Conservation (phyloP, 768 basidiomycete genomes). For the Filobasidium floriforme region DNA sequence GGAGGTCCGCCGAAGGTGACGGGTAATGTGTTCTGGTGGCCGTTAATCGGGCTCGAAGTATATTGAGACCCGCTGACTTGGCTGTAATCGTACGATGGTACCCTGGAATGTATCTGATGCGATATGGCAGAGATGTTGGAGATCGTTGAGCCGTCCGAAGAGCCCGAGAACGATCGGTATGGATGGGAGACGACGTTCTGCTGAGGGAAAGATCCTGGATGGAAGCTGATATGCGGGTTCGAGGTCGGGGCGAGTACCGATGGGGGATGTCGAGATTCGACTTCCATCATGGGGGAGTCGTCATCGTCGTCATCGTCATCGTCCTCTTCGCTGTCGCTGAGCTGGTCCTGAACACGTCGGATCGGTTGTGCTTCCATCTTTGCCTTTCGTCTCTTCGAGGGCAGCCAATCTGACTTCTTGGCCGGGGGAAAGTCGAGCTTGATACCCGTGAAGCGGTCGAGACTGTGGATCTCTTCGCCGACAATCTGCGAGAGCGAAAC, state of each 20-base stretch:
- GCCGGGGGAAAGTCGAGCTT: no score
- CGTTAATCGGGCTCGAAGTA: background rate
- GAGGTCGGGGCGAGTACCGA: background rate
- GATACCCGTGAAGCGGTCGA: no score
- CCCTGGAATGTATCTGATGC: background rate
- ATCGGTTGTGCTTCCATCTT: no score
- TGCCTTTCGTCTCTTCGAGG: no score
- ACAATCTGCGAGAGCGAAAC: no score
- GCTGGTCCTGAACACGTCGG: no score
- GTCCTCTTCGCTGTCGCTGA: no score
- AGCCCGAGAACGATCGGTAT: background rate
- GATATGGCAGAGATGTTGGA: slow-evolving; percentile 1
- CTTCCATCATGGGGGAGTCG: background rate
- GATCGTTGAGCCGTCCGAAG: background rate
- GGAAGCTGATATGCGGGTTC: background rate
- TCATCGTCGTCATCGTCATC: background rate
- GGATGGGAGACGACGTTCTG: background rate
- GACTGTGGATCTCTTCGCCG: no score
- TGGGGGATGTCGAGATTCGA: background rate
- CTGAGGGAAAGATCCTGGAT: background rate
- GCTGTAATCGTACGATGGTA: background rate
- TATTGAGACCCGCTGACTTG: background rate
- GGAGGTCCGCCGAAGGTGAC: slow-evolving; percentile 7
- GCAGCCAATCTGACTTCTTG: no score
- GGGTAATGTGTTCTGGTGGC: background rate